Percentiles rank a stretch among this genome's conserved stretches.
phyloP scores from a whole-genome alignment of 2,329 filamentous ascomycete species.

The Onygena corvina region DNA sequence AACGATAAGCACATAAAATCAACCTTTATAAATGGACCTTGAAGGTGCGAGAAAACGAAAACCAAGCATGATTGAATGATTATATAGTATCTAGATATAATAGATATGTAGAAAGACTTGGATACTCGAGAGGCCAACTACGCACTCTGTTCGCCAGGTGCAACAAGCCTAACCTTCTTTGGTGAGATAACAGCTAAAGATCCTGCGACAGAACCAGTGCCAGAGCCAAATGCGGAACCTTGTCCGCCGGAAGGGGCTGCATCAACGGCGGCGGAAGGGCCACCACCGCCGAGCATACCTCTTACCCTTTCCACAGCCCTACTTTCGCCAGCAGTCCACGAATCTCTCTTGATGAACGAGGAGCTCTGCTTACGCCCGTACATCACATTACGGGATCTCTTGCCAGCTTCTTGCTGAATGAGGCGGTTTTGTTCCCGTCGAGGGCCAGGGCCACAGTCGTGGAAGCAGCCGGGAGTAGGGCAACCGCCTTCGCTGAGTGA shows the following conservation, averaged over 20 bases:
- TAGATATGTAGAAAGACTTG: background rate
- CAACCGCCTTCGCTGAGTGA: slow-evolving; percentile 43
- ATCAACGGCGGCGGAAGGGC: slow-evolving; percentile 15
- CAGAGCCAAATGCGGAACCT: slow-evolving; percentile 11
- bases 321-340: slow-evolving; percentile 35
- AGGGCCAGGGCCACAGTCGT: slow-evolving; percentile 45
- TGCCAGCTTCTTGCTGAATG: slow-evolving; percentile 23
- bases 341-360: slow-evolving; percentile 34
- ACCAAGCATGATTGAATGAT: too few species aligned
- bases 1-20: background rate
- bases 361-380: slow-evolving; percentile 25
- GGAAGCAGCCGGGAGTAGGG: slow-evolving; percentile 47
- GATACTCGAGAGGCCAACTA: background rate
- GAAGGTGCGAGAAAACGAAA: too few species aligned
- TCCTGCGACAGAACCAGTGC: slow-evolving; percentile 17
- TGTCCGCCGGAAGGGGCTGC: slow-evolving; percentile 13
- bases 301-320: slow-evolving; percentile 37
- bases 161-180: slow-evolving; percentile 36
- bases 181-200: slow-evolving; percentile 30
- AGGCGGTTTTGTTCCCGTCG: slow-evolving; percentile 32
- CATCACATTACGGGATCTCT: slow-evolving; percentile 22
- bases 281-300: slow-evolving; percentile 30
- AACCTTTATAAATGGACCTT: too few species aligned
- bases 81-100: background rate
- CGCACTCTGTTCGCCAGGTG: slow-evolving; percentile 30